Conservation (phyloP, 352 stramenopile species). For the Phytophthora ramorum region DNA sequence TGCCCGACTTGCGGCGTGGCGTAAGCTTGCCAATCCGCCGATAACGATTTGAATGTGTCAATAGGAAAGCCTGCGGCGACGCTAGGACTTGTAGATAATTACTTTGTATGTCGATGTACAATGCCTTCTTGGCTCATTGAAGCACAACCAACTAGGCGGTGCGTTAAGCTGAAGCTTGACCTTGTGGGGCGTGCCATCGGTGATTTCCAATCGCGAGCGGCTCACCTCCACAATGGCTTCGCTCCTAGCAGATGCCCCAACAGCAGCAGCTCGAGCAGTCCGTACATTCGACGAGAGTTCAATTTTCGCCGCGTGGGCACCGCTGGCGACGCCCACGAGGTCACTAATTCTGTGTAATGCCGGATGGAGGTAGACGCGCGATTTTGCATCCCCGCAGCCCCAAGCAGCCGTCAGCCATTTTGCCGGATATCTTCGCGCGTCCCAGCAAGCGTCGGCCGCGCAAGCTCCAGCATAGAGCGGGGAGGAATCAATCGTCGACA, state of each 20-base stretch:
- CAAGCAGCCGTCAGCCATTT: neutral
- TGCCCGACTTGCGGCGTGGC: too few relatives aligned
- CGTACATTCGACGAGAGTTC: neutral
- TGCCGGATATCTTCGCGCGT: too few relatives aligned
- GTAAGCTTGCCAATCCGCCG: neutral
- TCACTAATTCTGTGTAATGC: constrained; percentile 1
- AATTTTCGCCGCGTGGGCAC: neutral
- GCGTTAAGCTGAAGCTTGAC: constrained; percentile 4
- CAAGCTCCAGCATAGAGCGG: constrained; percentile 3
- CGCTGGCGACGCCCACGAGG: neutral
- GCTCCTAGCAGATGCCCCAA: constrained; percentile 31
- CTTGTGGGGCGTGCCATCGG: neutral
- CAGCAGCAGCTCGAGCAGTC: neutral
- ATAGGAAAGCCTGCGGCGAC: neutral
- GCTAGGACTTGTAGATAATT: too few relatives aligned
- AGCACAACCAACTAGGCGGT: constrained; percentile 3
- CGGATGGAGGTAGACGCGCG: constrained; percentile 8
- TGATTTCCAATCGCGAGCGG: neutral
- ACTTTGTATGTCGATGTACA: too few relatives aligned
- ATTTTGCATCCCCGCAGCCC: constrained; percentile 20
- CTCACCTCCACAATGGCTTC: constrained; percentile 22
- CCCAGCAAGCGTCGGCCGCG: neutral
- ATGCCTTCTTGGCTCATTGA: constrained; percentile 11
- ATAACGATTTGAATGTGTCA: constrained; percentile 4
- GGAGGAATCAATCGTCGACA: neutral